Evolutionary conservation across 1,284 basidiomycete species (phyloP), one percentile per base, ranked within the genome.

Genomic region (Baeospora myosura): DNA sequence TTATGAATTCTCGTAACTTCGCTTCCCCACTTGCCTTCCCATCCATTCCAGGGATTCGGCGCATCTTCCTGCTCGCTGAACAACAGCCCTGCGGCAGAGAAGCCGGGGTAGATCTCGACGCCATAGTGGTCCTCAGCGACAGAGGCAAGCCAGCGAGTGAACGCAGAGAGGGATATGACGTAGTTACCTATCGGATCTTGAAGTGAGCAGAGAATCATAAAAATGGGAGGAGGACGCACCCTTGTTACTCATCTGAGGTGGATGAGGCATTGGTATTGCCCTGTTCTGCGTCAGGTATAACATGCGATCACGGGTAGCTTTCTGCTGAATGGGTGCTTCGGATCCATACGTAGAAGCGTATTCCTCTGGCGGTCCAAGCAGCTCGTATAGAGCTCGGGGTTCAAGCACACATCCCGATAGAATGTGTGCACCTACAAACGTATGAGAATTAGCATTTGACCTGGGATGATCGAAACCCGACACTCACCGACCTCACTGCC

Each of bases 101-200:
- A 98, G 16, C 96, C 95, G 1, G 96, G 89, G 62, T 98, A 98
- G 38, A 98, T 85, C 63, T 98, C 95, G 23, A 97, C 92, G 23
- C 94, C 95, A 38, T 68, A 67, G 42, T 90, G 72, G 38, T 86
- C 86, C 54, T 94, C 91, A 0, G 95, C 96, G 44, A 97, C 78
- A 51, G 77, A 69, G 4, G 82, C 90, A 1, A 98, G 75, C 95
- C 95, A 98, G 1, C 88, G 75, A 0, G 89, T 86, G 48, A 98
- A 81, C 24, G 79, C 81, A 1, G 90, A 94, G 23, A 98, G 78
- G 3, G 91, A 96, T 38, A 92, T 72, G 56, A 98, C 85, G 64
- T 94, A 98, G 67, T 98, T 98, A 44, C 71, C 72, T 51, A 25
- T 11, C 18, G 7, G 33, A 22, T 22, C 4, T 40, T 32, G n/a